Evolutionary conservation across 768 basidiomycete species (phyloP).

Genomic region (Crucibulum laeve): DNA sequence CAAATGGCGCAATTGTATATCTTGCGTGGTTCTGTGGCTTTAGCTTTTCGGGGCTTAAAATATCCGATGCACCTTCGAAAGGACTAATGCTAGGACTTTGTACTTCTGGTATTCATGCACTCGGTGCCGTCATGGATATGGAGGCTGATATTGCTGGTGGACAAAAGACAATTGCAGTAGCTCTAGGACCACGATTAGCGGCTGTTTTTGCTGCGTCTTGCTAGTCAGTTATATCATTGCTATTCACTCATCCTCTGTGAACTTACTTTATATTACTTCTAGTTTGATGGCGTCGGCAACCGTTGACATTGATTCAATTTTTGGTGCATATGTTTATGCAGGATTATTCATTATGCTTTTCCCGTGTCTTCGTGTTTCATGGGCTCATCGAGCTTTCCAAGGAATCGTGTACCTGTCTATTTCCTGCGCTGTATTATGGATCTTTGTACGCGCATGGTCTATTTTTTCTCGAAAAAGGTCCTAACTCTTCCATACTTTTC

Average conservation of each 20-base stretch:
- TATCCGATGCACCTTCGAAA: constrained; percentile 5
- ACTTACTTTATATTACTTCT: background rate
- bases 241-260: background rate
- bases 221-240: constrained; percentile 10
- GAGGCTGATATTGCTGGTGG: constrained; percentile 10
- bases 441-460: constrained; percentile 1
- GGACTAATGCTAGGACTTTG: constrained; percentile 10
- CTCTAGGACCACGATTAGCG: constrained; percentile 6
- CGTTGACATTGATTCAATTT: constrained; percentile 6
- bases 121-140: constrained; percentile 10
- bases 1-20: constrained; percentile 10
- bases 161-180: constrained; percentile 10
- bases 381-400: constrained; percentile 8
- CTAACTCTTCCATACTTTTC: background rate
- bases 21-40: constrained; percentile 13
- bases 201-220: constrained; percentile 8
- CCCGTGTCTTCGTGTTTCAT: constrained; percentile 6
- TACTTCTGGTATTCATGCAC: constrained; percentile 9
- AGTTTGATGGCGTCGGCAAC: constrained; percentile 6
- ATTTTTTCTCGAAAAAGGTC: constrained; percentile 1
- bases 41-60: constrained; percentile 7
- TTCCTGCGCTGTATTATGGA: constrained; percentile 4
- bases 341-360: constrained; percentile 5
- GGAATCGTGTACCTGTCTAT: constrained; percentile 7
- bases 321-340: constrained; percentile 7